Conservation (phyloP, 805 yeast genomes). For the Candida jianshihensis region DNA sequence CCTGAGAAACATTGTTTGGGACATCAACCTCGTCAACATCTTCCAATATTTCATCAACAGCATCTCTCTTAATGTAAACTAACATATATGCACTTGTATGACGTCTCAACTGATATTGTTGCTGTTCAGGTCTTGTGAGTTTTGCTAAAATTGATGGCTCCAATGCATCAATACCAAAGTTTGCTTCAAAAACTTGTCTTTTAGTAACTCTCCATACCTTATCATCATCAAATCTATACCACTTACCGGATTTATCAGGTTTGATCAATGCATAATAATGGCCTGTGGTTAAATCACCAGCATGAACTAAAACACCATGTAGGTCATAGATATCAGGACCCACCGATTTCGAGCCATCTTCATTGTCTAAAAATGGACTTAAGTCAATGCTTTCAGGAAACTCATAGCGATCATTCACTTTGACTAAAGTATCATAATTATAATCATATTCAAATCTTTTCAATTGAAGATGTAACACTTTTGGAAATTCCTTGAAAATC, state of each 20-base stretch:
- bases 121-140: constrained; percentile 53
- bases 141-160: constrained; percentile 40
- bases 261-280: constrained; percentile 93
- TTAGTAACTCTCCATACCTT: constrained; percentile 82
- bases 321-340: constrained; percentile 74
- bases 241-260: constrained; percentile 60
- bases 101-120: constrained; percentile 59
- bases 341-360: constrained; percentile 24
- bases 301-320: constrained; percentile 93
- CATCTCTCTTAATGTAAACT: constrained; percentile 73
- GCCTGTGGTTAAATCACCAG: constrained; percentile 93
- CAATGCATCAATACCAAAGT: constrained; percentile 74
- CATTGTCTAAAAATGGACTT: constrained; percentile 65
- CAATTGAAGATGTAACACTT: constrained; percentile 86
- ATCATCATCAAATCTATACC: constrained; percentile 96
- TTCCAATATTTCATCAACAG: constrained; percentile 50
- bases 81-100: constrained; percentile 97
- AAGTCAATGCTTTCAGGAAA: constrained; percentile 80
- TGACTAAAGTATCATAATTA: constrained; percentile 78
- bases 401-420: constrained; percentile 88
- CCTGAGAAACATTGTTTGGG: constrained; percentile 63
- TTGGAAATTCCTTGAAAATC: constrained; percentile 83
- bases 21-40: constrained; percentile 46
- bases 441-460: constrained; percentile 94
- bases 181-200: constrained; percentile 83